These are phyloP conservation scores for Microdochium nivale DNA, from an alignment of 2,329 filamentous ascomycete genomes.

Conservation along the genomic window DNA sequence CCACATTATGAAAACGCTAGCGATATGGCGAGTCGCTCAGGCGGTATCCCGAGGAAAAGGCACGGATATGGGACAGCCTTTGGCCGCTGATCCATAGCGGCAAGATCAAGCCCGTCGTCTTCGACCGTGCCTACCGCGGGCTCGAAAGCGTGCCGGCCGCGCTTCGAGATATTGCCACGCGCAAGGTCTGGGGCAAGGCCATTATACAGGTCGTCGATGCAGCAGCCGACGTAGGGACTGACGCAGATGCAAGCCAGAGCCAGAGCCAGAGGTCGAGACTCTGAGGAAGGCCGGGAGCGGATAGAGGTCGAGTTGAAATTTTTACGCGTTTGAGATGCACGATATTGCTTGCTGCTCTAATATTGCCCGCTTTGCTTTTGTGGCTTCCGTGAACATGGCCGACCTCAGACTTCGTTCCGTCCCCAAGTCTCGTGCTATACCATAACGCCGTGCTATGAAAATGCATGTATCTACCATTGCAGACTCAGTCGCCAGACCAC, in stretches of 20 bases:
- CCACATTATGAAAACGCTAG: constrained; percentile 16
- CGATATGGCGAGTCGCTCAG: constrained; percentile 48
- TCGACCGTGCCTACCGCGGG: constrained; percentile 35
- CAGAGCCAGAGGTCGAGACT: background rate
- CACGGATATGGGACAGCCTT: constrained; percentile 41
- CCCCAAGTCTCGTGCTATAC: background rate
- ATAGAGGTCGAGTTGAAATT: no score
- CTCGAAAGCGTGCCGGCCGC: constrained; percentile 39
- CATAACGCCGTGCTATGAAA: constrained; percentile 1
- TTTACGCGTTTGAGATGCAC: no score
- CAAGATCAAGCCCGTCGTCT: constrained; percentile 41
- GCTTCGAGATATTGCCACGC: constrained; percentile 37
- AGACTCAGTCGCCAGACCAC: background rate
- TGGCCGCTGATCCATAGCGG: constrained; percentile 35
- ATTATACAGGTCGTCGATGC: constrained; percentile 34
- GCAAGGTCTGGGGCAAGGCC: constrained; percentile 47
- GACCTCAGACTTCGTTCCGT: background rate
- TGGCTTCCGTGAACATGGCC: background rate
- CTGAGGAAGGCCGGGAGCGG: no score
- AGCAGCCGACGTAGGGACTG: background rate
- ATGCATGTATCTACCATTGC: background rate
- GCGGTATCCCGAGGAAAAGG: constrained; percentile 34
- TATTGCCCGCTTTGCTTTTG: background rate
- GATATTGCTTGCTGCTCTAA: background rate
- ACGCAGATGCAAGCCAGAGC: background rate